phyloP scores from a whole-genome alignment of 2,329 filamentous ascomycete genomes.

The Cytospora schulzeri region DNA sequence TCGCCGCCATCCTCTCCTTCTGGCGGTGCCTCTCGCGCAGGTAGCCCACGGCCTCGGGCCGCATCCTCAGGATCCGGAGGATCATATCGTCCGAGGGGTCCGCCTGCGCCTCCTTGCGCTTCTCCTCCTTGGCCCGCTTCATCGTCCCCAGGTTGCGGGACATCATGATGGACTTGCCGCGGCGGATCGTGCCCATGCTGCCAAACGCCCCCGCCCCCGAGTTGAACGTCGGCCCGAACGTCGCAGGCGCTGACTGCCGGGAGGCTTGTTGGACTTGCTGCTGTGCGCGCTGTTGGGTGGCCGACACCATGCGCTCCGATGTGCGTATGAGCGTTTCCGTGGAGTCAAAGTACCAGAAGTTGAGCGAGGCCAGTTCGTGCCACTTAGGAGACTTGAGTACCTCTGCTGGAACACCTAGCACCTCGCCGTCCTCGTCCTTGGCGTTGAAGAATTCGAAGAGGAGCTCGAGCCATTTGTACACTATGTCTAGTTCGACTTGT shows the following conservation, averaged over 20 bases:
- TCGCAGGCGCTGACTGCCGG: conserved; percentile 31
- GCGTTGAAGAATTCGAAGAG: conserved; percentile 96
- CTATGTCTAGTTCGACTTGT: conserved; percentile 88
- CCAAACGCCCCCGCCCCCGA: conserved; percentile 55
- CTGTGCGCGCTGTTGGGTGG: conserved; percentile 75
- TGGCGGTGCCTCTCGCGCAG: conserved; percentile 89
- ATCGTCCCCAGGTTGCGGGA: conserved; percentile 93
- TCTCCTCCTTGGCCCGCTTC: conserved; percentile 93
- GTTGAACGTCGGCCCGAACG: conserved; percentile 52
- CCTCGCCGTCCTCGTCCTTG: conserved; percentile 78
- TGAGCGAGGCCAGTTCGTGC: conserved; percentile 92
- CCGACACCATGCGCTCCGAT: conserved; percentile 93
- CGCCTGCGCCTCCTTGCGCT: conserved; percentile 90
- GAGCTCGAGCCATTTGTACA: conserved; percentile 90
- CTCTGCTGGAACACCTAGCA: conserved; percentile 85
- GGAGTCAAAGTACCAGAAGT: conserved; percentile 97
- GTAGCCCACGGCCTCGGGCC: conserved; percentile 85
- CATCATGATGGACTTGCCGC: conserved; percentile 85
- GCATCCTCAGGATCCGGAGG: conserved; percentile 88
- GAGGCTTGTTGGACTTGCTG: conserved; percentile 60
- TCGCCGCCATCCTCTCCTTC: conserved; percentile 88
- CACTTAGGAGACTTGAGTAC: conserved; percentile 97
- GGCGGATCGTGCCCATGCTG: conserved; percentile 68
- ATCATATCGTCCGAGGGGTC: conserved; percentile 99
- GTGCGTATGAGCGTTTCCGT: conserved; percentile 90